phyloP scores from a whole-genome alignment of 108 stramenopile species.

The Conticribra guillardii region DNA sequence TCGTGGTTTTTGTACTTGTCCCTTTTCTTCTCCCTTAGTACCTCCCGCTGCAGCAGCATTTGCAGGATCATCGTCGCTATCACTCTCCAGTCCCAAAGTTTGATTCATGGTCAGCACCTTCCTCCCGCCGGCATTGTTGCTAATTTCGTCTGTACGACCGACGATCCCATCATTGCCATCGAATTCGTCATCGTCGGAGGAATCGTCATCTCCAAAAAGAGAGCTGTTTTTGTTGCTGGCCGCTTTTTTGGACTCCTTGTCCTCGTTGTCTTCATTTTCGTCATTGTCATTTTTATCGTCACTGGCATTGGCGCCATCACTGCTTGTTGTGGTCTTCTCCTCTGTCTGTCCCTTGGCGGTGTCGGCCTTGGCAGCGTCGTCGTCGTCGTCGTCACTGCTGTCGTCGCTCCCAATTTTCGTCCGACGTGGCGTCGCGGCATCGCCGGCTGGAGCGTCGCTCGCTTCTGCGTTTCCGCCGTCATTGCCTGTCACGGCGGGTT shows the following conservation, averaged over 20 bases:
- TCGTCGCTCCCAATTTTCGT: no score
- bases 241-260: slow-evolving; percentile 36
- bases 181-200: slow-evolving; percentile 48
- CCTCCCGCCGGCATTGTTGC: not conserved
- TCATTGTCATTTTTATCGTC: not conserved
- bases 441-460: not conserved
- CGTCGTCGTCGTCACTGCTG: not conserved
- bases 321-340: no score
- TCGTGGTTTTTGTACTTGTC: not conserved
- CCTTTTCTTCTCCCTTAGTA: slow-evolving; percentile 6
- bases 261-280: slow-evolving; percentile 19
- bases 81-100: slow-evolving; percentile 36
- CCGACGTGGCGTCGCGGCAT: no score
- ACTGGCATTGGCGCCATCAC: no score
- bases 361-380: slow-evolving; percentile 28
- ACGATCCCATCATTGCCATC: slow-evolving; percentile 40
- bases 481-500: slow-evolving; percentile 30
- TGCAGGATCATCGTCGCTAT: slow-evolving; percentile 42
- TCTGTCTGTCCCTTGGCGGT: slow-evolving; percentile 22
- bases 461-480: slow-evolving; percentile 4
- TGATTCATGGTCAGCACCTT: slow-evolving; percentile 37
- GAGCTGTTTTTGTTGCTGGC: slow-evolving; percentile 4
- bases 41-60: not conserved
- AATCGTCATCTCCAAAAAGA: slow-evolving; percentile 44
- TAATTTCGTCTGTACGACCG: slow-evolving; percentile 3